phyloP scores from a whole-genome alignment of 2,329 filamentous ascomycete species.

The Talaromyces sp. region DNA sequence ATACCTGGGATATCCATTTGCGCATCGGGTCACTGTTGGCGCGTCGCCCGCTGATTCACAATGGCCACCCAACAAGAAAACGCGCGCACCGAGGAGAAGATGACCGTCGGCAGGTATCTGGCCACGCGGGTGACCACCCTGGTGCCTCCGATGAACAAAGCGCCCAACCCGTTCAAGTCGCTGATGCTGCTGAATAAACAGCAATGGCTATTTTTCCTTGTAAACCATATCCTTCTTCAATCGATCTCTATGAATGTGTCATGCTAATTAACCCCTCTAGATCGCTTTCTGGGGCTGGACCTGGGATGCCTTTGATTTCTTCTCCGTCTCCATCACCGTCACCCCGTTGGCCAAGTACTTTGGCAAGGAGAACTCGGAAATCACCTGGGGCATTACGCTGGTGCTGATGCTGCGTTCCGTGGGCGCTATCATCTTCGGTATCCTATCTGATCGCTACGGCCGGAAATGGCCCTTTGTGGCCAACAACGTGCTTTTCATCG shows the following conservation, averaged over 20 bases:
- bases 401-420: slow-evolving; percentile 52
- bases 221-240: slow-evolving; percentile 13
- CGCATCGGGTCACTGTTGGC: neutral
- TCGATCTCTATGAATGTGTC: neutral
- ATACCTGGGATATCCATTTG: neutral
- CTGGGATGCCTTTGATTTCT: slow-evolving; percentile 58
- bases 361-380: slow-evolving; percentile 50
- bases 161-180: slow-evolving; percentile 50
- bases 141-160: slow-evolving; percentile 51
- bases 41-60: neutral
- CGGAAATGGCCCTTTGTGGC: slow-evolving; percentile 57
- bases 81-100: neutral
- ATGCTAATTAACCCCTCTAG: slow-evolving; percentile 13
- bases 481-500: slow-evolving; percentile 58
- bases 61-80: neutral
- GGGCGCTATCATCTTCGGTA: slow-evolving; percentile 39
- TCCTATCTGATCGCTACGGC: slow-evolving; percentile 47
- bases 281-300: slow-evolving; percentile 46
- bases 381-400: slow-evolving; percentile 54
- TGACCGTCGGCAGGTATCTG: slow-evolving; percentile 41
- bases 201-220: slow-evolving; percentile 56
- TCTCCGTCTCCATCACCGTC: slow-evolving; percentile 56
- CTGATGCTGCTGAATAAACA: slow-evolving; percentile 48
- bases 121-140: slow-evolving; percentile 50
- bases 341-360: slow-evolving; percentile 50